A percentile compares a stretch with the other conserved stretches of the same genome.
Conservation (phyloP, 257 asterid genomes). For the Fraxinus americana region DNA sequence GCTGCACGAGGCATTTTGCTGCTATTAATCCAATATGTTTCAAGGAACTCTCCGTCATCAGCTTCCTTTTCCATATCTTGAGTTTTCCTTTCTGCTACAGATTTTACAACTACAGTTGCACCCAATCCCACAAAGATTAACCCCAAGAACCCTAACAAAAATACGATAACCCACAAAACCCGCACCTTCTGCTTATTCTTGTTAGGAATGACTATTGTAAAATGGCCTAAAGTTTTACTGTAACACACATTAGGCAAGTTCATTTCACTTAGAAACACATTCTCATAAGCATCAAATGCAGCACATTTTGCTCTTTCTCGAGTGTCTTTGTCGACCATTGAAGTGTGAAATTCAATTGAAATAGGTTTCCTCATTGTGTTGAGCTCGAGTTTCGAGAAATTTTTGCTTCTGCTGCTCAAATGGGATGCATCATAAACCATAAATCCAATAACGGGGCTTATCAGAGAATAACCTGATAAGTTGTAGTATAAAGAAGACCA, state of each 20-base stretch:
- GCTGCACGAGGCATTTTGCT: constrained; percentile 79
- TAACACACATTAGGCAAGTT: constrained; percentile 43
- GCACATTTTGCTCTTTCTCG: constrained; percentile 49
- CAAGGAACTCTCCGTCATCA: constrained; percentile 63
- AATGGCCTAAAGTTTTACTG: constrained; percentile 60
- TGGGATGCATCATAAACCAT: constrained; percentile 60
- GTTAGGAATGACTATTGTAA: constrained; percentile 45
- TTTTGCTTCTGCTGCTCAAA: constrained; percentile 29
- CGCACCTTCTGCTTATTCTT: constrained; percentile 37
- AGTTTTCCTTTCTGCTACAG: constrained; percentile 37
- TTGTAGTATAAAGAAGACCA: constrained; percentile 63
- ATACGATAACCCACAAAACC: constrained; percentile 50
- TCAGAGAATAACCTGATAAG: constrained; percentile 58
- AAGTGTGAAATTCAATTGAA: constrained; percentile 39
- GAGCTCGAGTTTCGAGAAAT: constrained; percentile 48
- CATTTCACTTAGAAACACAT: constrained; percentile 43
- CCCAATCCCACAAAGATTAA: constrained; percentile 41
- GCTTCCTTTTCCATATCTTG: constrained; percentile 59
- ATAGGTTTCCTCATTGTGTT: constrained; percentile 58
- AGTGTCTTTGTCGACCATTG: not conserved
- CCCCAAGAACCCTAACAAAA: constrained; percentile 47
- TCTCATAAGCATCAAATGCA: constrained; percentile 44
- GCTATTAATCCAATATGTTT: constrained; percentile 47
- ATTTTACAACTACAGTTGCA: constrained; percentile 36
- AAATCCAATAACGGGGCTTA: constrained; percentile 69